Evolutionary conservation across 139 green algal species (phyloP), one percentile per base, ranked within the genome.

Genomic region (Yamagishiella unicocca): DNA sequence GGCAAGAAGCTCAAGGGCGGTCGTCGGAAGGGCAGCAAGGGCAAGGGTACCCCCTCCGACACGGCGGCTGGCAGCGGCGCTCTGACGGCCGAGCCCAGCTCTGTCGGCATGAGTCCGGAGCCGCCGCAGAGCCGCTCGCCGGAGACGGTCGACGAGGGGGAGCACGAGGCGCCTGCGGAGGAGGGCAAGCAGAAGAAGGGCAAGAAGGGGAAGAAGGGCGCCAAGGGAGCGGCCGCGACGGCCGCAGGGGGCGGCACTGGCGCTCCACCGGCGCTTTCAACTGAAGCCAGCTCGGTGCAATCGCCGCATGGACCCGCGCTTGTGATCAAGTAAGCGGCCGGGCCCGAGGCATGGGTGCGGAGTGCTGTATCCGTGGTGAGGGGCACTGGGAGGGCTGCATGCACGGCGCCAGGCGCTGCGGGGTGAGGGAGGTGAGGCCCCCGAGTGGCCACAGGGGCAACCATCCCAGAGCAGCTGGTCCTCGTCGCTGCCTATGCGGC

Each of bases 171-270:
- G 25, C 9, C 70, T 22, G 40, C 37, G 70, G 70, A 58, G 40
- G 70, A 54, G 14, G 9, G 37, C 77, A 84, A 61, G 58, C 10
- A 73, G 54, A 68, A 68, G 76, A 83, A 71, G 53, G 33, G 76
- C 19, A 84, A 58, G 40, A 84, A 78, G 38, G 38, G 37, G 4
- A 31, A 1, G 29, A 78, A 73, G 77, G 38, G 77, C 24, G n/a
- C 1, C 12, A 54, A 53, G 24, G 1, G 40, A 7, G 40, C 58
- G 58, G 58, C 58, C 17, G 58, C 17, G 58, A 7, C 67, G 38
- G 70, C 70, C 38, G 24, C 38, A 40, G 70, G 14, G 37, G 38
- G 40, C 8, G 70, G 21, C 2, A 10, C 33, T 24, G 70, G 54
- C n/a, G n/a, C n/a, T n/a, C n/a, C n/a, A n/a, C n/a, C n/a, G n/a